phyloP scores from a whole-genome alignment of 1,284 basidiomycete species.

The Schizophyllum commune region DNA sequence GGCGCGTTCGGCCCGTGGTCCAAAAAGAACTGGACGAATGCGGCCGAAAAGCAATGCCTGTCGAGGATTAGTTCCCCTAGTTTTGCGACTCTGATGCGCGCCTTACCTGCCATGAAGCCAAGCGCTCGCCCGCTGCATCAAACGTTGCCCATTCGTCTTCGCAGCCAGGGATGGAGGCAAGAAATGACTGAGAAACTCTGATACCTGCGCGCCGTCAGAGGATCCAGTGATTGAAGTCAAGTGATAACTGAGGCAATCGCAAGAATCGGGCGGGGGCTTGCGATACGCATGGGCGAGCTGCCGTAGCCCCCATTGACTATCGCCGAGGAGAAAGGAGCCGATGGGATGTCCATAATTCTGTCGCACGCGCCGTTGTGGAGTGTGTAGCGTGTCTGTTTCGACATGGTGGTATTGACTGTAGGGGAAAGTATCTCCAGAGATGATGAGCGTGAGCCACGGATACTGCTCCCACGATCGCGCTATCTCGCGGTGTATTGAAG shows the following conservation, averaged over 20 bases:
- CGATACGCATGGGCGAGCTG: too few relatives aligned
- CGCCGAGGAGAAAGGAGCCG: too few relatives aligned
- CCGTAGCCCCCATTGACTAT: too few relatives aligned
- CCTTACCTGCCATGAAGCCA: background rate
- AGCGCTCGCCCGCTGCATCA: background rate
- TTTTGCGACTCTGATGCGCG: background rate
- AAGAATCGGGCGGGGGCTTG: too few relatives aligned
- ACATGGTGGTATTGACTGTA: background rate
- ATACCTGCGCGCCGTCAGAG: background rate
- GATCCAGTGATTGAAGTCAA: background rate
- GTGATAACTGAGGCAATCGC: background rate
- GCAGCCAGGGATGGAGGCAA: background rate
- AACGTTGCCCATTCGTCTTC: background rate
- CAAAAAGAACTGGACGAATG: background rate
- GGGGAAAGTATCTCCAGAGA: background rate
- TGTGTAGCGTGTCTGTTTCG: background rate
- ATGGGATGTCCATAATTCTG: too few relatives aligned
- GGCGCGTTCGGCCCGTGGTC: background rate
- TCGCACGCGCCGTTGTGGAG: too few relatives aligned
- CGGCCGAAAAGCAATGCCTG: background rate
- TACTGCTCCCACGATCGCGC: background rate
- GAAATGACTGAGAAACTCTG: background rate
- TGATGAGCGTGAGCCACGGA: background rate
- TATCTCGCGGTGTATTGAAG: background rate
- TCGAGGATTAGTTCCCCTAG: background rate